These are phyloP conservation scores for Pythium pectinolyticum DNA, from an alignment of 352 stramenopile species.

Conservation along the genomic window DNA sequence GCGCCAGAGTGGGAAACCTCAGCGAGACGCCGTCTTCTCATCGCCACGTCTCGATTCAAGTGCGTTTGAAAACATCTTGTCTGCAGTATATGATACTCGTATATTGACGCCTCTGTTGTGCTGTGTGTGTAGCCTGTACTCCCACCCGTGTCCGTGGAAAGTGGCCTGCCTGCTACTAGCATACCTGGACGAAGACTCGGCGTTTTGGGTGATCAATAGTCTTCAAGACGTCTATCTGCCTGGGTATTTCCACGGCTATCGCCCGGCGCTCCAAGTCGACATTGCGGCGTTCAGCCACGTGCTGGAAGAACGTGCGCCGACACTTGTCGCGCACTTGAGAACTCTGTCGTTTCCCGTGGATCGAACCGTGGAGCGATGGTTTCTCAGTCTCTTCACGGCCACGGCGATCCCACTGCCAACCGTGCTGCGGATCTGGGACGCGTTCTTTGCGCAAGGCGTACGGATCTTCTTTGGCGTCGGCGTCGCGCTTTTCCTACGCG, in stretches of 20 bases:
- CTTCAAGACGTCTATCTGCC: constrained; percentile 67
- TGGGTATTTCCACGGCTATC: constrained; percentile 79
- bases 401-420: constrained; percentile 67
- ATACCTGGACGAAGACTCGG: constrained; percentile 77
- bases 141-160: constrained; percentile 71
- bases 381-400: constrained; percentile 72
- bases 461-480: constrained; percentile 72
- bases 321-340: constrained; percentile 51
- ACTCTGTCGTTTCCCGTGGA: constrained; percentile 58
- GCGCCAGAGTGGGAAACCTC: constrained; percentile 58
- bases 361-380: constrained; percentile 65
- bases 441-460: constrained; percentile 72
- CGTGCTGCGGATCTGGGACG: constrained; percentile 81
- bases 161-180: constrained; percentile 65
- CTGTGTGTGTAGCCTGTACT: constrained; percentile 56
- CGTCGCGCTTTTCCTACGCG: constrained; percentile 62
- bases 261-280: constrained; percentile 71
- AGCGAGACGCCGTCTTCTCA: constrained; percentile 57
- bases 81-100: too few relatives aligned
- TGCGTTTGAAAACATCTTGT: too few relatives aligned
- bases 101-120: too few relatives aligned
- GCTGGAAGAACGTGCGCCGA: constrained; percentile 51
- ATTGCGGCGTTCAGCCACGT: constrained; percentile 53
- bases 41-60: constrained; percentile 75
- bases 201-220: constrained; percentile 83